phyloP scores from a whole-genome alignment of 2,329 filamentous ascomycete species.

The Neopestalotiopsis sp. region DNA sequence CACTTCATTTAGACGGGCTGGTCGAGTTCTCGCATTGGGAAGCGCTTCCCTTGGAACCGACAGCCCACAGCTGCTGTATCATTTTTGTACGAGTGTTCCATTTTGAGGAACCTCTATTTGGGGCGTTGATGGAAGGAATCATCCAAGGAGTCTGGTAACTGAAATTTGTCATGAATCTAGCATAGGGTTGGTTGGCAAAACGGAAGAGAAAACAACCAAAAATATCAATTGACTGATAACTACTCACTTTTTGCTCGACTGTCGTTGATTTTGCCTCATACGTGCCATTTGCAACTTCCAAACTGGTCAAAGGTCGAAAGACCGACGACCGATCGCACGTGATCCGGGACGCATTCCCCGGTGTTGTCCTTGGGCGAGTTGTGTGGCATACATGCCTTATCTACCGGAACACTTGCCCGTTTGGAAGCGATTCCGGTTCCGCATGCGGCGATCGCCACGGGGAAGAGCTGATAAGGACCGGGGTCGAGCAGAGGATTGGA shows the following conservation, averaged over 20 bases:
- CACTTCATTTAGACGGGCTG: slow-evolving; percentile 21
- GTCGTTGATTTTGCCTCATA: slow-evolving; percentile 1
- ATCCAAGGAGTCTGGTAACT: background rate
- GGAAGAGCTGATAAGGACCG: background rate
- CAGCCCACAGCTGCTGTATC: background rate
- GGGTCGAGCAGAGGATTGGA: too few relatives aligned
- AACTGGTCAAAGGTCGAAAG: slow-evolving; percentile 1
- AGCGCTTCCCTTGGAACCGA: background rate
- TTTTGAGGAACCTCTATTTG: background rate
- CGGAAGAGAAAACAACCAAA: background rate
- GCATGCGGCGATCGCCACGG: background rate
- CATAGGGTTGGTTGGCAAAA: background rate
- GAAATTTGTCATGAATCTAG: background rate
- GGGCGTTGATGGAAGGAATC: background rate
- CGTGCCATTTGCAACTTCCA: background rate
- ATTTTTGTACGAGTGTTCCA: background rate
- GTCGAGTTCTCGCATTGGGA: slow-evolving; percentile 1
- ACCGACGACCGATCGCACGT: background rate
- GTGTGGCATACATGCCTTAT: background rate
- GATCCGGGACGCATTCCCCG: background rate
- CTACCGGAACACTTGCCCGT: background rate
- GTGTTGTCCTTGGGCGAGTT: background rate
- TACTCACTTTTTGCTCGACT: background rate
- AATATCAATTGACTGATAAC: background rate
- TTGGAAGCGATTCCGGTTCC: slow-evolving; percentile 1